These are phyloP conservation scores for Salvia splendens DNA, from an alignment of 257 asterid genomes.

Conservation along the genomic window DNA sequence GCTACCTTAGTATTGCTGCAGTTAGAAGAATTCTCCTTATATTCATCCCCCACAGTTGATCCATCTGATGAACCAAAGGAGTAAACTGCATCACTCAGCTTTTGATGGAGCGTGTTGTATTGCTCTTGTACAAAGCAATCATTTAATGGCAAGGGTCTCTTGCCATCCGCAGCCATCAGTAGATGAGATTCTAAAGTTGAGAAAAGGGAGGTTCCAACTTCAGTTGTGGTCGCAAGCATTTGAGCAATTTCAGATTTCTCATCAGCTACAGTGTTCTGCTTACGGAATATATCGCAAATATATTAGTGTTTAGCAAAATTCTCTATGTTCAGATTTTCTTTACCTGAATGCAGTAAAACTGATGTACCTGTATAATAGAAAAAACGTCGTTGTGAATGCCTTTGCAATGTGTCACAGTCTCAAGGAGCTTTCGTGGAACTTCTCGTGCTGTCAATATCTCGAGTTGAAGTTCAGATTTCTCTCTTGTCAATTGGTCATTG, in stretches of 20 bases:
- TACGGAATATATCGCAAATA: slow-evolving; percentile 22
- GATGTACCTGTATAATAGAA: slow-evolving; percentile 62
- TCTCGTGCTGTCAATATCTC: slow-evolving; percentile 50
- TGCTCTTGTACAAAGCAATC: slow-evolving; percentile 50
- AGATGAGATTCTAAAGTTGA: slow-evolving; percentile 73
- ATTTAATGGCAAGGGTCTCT: slow-evolving; percentile 34
- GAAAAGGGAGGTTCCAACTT: slow-evolving; percentile 63
- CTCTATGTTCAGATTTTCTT: slow-evolving; percentile 8
- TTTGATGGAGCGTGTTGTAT: slow-evolving; percentile 56
- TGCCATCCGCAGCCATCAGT: slow-evolving; percentile 41
- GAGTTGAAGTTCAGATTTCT: slow-evolving; percentile 60
- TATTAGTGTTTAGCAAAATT: slow-evolving; percentile 7
- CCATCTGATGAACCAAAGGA: slow-evolving; percentile 49
- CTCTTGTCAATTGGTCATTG: slow-evolving; percentile 53
- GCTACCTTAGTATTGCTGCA: slow-evolving; percentile 79
- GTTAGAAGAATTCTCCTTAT: slow-evolving; percentile 31
- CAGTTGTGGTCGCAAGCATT: slow-evolving; percentile 66
- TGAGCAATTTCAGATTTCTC: slow-evolving; percentile 61
- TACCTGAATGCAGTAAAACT: slow-evolving; percentile 15
- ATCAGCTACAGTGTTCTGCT: slow-evolving; percentile 57
- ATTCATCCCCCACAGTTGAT: slow-evolving; percentile 36
- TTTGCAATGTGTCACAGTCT: slow-evolving; percentile 61
- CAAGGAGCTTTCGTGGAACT: slow-evolving; percentile 59
- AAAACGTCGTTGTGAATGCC: slow-evolving; percentile 56
- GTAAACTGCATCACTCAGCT: slow-evolving; percentile 58